A percentile compares a stretch with the other conserved stretches of the same genome.
Conservation (phyloP, 495 filamentous ascomycete genomes). For the Tuber indicum region DNA sequence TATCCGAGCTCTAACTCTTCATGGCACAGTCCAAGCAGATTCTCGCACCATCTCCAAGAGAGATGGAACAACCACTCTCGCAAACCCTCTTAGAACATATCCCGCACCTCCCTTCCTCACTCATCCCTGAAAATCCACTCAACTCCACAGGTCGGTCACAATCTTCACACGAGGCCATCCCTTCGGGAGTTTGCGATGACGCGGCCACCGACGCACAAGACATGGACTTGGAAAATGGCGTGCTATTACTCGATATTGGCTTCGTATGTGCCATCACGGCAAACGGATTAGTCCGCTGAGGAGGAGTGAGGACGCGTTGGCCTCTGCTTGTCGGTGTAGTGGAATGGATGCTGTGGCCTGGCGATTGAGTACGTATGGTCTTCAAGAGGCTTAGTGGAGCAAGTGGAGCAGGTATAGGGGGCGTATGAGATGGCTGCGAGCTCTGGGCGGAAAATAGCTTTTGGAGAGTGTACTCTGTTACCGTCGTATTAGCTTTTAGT, state of each 20-base stretch:
- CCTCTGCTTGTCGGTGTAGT: background rate
- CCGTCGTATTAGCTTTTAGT: background rate
- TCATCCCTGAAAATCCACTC: conserved; percentile 11
- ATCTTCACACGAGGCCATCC: conserved; percentile 23
- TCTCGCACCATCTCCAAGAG: conserved; percentile 17
- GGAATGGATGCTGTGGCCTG: conserved; percentile 12
- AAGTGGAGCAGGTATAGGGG: background rate
- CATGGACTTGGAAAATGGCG: conserved; percentile 22
- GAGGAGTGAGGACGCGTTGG: background rate
- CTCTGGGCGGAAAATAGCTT: conserved; percentile 32
- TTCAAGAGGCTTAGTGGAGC: conserved; percentile 1
- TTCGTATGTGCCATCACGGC: conserved; percentile 32
- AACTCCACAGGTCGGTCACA: conserved; percentile 31
- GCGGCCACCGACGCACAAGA: conserved; percentile 13
- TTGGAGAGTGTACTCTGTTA: conserved; percentile 29
- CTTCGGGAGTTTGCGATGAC: conserved; percentile 7
- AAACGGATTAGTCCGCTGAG: conserved; percentile 20
- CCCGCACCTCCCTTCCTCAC: conserved; percentile 20
- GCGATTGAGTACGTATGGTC: conserved; percentile 14
- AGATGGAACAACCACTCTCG: conserved; percentile 27
- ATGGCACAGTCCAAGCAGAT: conserved; percentile 35
- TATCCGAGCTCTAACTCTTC: conserved; percentile 12
- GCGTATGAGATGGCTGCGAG: conserved; percentile 8
- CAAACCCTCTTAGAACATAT: conserved; percentile 30
- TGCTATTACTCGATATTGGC: conserved; percentile 12